A percentile compares a stretch with the other conserved stretches of the same genome.
Conservation (phyloP, 441 rosid species). For the Pelargonium exstipulatum region DNA sequence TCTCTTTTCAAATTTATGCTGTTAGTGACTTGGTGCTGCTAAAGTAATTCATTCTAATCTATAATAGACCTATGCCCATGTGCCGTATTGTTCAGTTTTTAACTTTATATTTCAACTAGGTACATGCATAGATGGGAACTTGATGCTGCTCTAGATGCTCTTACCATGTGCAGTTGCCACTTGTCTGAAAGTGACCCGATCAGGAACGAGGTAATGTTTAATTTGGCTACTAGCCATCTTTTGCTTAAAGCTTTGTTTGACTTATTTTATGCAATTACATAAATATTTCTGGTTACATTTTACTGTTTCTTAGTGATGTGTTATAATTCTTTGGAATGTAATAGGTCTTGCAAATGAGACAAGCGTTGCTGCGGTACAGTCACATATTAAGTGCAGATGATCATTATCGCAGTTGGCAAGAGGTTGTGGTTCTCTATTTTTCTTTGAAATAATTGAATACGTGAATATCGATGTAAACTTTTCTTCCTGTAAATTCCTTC, state of each 20-base stretch:
- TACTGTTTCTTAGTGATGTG: conserved; percentile 9
- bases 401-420: conserved; percentile 93
- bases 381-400: conserved; percentile 87
- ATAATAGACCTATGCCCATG: too few species aligned
- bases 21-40: too few species aligned
- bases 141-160: conserved; percentile 84
- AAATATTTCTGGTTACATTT: conserved; percentile 6
- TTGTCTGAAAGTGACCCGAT: conserved; percentile 56
- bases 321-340: conserved; percentile 16
- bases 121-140: conserved; percentile 92
- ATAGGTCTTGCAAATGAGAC: conserved; percentile 78
- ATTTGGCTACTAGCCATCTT: conserved; percentile 12
- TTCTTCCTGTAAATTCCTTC: not conserved
- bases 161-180: conserved; percentile 98
- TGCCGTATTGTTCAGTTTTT: not conserved
- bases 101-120: conserved; percentile 38
- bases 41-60: too few species aligned
- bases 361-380: conserved; percentile 84
- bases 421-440: conserved; percentile 49
- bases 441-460: conserved; percentile 14
- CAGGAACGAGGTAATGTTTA: conserved; percentile 51
- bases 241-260: conserved; percentile 9
- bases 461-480: conserved; percentile 6
- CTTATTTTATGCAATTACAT: conserved; percentile 9
- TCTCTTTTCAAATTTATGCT: too few species aligned